phyloP scores from a whole-genome alignment of 2,329 filamentous ascomycete genomes.

The Microascus cirrosus region DNA sequence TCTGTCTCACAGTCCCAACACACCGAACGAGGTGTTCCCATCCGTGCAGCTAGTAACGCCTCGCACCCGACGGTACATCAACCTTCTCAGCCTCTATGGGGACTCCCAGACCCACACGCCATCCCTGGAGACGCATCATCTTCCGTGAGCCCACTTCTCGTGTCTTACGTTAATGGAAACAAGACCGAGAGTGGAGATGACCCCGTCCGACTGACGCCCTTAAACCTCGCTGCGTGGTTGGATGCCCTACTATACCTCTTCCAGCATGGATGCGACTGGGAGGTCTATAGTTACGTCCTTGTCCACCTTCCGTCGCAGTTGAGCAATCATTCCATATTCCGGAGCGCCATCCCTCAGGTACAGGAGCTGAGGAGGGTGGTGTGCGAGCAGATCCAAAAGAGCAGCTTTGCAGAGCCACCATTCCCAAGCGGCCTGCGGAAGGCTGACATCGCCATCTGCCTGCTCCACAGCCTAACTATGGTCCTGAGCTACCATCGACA shows the following conservation, averaged over 20 bases:
- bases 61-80: slow-evolving; percentile 18
- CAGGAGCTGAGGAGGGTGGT: slow-evolving; percentile 63
- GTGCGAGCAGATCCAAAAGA: slow-evolving; percentile 72
- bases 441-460: slow-evolving; percentile 77
- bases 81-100: slow-evolving; percentile 44
- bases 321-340: slow-evolving; percentile 80
- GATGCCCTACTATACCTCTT: slow-evolving; percentile 65
- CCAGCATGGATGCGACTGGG: slow-evolving; percentile 70
- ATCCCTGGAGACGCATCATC: slow-evolving; percentile 35
- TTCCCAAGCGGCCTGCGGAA: slow-evolving; percentile 68
- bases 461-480: slow-evolving; percentile 79
- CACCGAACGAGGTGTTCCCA: slow-evolving; percentile 27
- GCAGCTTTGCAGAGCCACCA: slow-evolving; percentile 73
- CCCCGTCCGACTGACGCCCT: slow-evolving; percentile 20
- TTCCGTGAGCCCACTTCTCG: slow-evolving; percentile 38
- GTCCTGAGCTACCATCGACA: slow-evolving; percentile 82
- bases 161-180: slow-evolving; percentile 22
- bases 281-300: slow-evolving; percentile 82
- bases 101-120: slow-evolving; percentile 42
- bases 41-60: slow-evolving; percentile 29
- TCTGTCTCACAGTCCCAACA: slow-evolving; percentile 37
- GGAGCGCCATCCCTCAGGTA: slow-evolving; percentile 61
- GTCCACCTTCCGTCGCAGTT: slow-evolving; percentile 80
- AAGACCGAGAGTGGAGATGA: slow-evolving; percentile 12
- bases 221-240: slow-evolving; percentile 62